Conservation (phyloP, 2,329 filamentous ascomycete species). For the Apiospora koreana region DNA sequence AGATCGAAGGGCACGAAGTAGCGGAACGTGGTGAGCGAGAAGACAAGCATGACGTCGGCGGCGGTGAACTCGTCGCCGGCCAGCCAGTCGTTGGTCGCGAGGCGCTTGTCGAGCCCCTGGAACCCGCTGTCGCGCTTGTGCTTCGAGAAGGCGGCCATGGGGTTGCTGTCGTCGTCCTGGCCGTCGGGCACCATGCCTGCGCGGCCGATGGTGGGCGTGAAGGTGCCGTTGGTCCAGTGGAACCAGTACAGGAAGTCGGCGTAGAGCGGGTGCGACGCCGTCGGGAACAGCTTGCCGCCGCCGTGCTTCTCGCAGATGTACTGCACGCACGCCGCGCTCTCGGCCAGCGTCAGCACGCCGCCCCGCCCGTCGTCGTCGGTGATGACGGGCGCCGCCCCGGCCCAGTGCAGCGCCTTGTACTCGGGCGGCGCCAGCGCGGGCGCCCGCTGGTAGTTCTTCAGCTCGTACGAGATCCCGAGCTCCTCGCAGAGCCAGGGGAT, state of each 20-base stretch:
- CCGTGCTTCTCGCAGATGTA: slow-evolving; percentile 61
- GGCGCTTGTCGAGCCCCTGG: slow-evolving; percentile 35
- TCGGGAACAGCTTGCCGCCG: slow-evolving; percentile 47
- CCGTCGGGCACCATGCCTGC: slow-evolving; percentile 31
- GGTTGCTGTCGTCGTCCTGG: slow-evolving; percentile 24
- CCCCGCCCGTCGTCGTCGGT: background rate
- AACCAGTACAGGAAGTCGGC: slow-evolving; percentile 67
- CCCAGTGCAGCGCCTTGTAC: slow-evolving; percentile 46
- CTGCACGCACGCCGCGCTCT: slow-evolving; percentile 61
- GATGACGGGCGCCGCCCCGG: slow-evolving; percentile 61
- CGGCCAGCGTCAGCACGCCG: slow-evolving; percentile 54
- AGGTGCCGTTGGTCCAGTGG: slow-evolving; percentile 54
- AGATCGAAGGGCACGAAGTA: slow-evolving; percentile 49
- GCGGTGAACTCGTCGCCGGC: slow-evolving; percentile 63
- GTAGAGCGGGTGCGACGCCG: slow-evolving; percentile 49
- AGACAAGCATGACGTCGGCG: slow-evolving; percentile 67
- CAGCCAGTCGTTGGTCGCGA: slow-evolving; percentile 60
- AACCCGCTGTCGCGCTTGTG: slow-evolving; percentile 29
- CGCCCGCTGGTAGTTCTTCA: slow-evolving; percentile 30
- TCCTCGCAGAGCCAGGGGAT: slow-evolving; percentile 67
- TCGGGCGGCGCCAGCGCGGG: slow-evolving; percentile 35
- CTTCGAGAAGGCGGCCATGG: background rate
- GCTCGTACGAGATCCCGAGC: slow-evolving; percentile 53
- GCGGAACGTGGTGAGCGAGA: slow-evolving; percentile 61
- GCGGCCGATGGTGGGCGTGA: slow-evolving; percentile 41